Base-by-base conservation (phyloP, 2,329 filamentous ascomycete species). In the Paecilomyces formosus region DNA sequence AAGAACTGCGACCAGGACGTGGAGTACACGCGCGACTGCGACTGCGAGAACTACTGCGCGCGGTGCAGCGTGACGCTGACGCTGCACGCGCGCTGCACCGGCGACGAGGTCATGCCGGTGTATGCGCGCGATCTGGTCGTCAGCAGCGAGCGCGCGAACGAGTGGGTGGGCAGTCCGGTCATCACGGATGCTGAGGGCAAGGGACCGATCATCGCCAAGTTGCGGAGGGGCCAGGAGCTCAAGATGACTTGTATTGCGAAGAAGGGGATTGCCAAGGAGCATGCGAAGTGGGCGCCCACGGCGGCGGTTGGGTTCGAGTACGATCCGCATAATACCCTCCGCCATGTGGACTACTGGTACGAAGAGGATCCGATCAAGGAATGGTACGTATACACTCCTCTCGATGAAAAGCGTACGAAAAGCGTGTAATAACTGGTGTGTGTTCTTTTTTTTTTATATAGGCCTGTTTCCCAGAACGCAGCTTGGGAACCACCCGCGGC, bases 201-300 rank as follows among this genome's bases (percentile, higher is more conserved):
- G 58, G 94, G 94, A 1, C 85, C 88, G 52, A 81, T 97, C 65
- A 93, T 99, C 64, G 90, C 89, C 69, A 97, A 97, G 81, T 79
- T 99, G 70, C 84, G 93, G 59, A 88, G 88, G 70, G 91, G 89
- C 2, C 94, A 99, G 77, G 92, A 96, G 75, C 79, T 99, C 61
- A 88, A 91, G 73, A 85, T 99, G 70, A 89, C 85, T 61, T 97
- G 93, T 72, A 89, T 97, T 64, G 94, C 93, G 55, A 97, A 96
- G 82, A 97, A 97, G 82, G 94, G 94, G 1, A 97, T 97, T 64
- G 92, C 93, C 39, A 99, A 99, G 81, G 94, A 99, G 74, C 94
- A 99, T 76, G 90, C 94, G 9, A 99, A 99, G 76, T 99, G 94
- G 94, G 89, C 91, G 68, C 92, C 94, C 1, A 93, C 90, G 35